Percentiles rank a stretch among this genome's conserved stretches.
Conservation (phyloP, 139 green algal genomes). For the Pseudopediastrum boryanum region DNA sequence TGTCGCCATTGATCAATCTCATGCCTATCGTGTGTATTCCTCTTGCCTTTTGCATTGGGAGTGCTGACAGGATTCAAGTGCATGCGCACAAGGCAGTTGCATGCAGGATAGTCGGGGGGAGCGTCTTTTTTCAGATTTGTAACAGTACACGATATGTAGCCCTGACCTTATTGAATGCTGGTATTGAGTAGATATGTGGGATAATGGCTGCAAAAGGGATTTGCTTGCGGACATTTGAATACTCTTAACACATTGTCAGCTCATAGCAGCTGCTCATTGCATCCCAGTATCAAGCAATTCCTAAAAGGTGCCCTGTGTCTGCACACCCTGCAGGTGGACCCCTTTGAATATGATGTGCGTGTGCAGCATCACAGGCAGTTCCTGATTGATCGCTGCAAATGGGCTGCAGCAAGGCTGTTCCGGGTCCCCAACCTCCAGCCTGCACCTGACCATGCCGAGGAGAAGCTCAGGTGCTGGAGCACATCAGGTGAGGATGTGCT, state of each 20-base stretch:
- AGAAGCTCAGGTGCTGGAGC: background rate
- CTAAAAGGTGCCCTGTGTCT: too few relatives aligned
- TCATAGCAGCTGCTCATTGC: background rate
- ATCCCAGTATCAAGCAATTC: too few relatives aligned
- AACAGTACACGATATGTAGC: background rate
- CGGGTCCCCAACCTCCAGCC: background rate
- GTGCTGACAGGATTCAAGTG: too few relatives aligned
- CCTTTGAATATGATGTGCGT: background rate
- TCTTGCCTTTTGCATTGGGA: too few relatives aligned
- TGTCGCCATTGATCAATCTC: too few relatives aligned
- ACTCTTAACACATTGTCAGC: background rate
- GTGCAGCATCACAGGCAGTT: background rate
- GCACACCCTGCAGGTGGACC: background rate
- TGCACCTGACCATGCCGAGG: background rate
- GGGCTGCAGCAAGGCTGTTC: background rate
- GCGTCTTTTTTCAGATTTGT: too few relatives aligned
- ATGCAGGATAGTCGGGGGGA: too few relatives aligned
- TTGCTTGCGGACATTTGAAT: background rate
- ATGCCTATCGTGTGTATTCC: too few relatives aligned
- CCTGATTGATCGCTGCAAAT: conserved; percentile 3
- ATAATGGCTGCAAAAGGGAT: background rate
- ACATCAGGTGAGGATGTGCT: background rate
- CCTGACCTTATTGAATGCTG: background rate
- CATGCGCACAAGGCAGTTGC: too few relatives aligned
- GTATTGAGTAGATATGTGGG: background rate